Conservation (phyloP, 108 stramenopile species). For the Cyclotella choctawhatcheeana region DNA sequence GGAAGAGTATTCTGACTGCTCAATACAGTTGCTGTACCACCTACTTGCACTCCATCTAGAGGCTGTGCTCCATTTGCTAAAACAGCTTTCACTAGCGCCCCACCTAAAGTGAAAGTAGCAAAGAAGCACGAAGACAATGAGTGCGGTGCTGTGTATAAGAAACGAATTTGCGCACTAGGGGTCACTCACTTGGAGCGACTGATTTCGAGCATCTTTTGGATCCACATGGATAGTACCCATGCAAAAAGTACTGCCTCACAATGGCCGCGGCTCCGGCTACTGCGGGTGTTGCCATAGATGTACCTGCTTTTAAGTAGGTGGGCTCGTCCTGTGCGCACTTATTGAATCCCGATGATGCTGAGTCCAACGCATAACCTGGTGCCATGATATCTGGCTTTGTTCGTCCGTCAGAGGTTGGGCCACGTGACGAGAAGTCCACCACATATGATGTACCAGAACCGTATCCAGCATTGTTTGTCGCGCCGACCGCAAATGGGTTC, state of each 20-base stretch:
- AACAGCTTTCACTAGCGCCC: constrained; percentile 71
- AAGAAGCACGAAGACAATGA: no score
- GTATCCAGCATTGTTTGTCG: constrained; percentile 37
- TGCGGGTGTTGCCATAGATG: constrained; percentile 79
- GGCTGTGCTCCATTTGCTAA: constrained; percentile 59
- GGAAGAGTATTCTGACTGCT: background rate
- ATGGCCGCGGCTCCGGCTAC: constrained; percentile 80
- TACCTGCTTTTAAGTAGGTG: constrained; percentile 36
- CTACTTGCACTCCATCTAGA: constrained; percentile 22
- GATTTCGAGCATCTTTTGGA: constrained; percentile 43
- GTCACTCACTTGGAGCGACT: no score
- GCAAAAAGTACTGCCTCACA: constrained; percentile 68
- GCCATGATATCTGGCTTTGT: constrained; percentile 82
- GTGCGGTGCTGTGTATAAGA: no score
- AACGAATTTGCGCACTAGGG: no score
- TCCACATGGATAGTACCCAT: constrained; percentile 63
- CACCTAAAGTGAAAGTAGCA: constrained; percentile 52
- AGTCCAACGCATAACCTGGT: constrained; percentile 62
- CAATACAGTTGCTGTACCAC: constrained; percentile 23
- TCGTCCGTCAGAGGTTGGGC: constrained; percentile 69
- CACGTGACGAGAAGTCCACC: constrained; percentile 59
- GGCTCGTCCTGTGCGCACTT: constrained; percentile 20
- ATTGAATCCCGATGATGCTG: constrained; percentile 43
- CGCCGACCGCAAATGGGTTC: constrained; percentile 70
- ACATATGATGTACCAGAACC: constrained; percentile 46